Conservation (phyloP, 805 yeast species). For the Saturnispora saitoi region DNA sequence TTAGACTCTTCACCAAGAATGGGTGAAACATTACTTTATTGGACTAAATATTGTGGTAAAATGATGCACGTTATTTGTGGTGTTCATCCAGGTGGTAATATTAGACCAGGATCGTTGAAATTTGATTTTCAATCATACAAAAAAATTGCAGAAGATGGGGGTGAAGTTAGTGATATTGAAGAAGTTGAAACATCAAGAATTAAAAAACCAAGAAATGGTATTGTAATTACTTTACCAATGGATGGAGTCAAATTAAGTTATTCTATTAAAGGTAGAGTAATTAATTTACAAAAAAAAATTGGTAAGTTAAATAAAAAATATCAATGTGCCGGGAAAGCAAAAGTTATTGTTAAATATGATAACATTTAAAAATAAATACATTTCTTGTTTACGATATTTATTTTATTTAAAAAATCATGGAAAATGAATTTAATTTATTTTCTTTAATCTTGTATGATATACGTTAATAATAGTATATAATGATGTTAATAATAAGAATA, state of each 20-base stretch:
- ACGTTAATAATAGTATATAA: neutral
- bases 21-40: slow-evolving; percentile 47
- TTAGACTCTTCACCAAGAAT: slow-evolving; percentile 33
- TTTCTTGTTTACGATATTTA: no score
- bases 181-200: slow-evolving; percentile 8
- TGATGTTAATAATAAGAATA: slow-evolving; percentile 1
- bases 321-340: slow-evolving; percentile 39
- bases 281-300: slow-evolving; percentile 50
- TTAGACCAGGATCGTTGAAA: slow-evolving; percentile 48
- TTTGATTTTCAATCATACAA: slow-evolving; percentile 31
- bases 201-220: slow-evolving; percentile 18
- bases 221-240: slow-evolving; percentile 32
- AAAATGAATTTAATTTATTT: neutral
- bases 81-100: slow-evolving; percentile 74
- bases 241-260: slow-evolving; percentile 53
- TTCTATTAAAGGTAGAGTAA: slow-evolving; percentile 49
- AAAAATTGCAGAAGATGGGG: slow-evolving; percentile 13
- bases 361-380: slow-evolving; percentile 9
- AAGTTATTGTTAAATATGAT: slow-evolving; percentile 39
- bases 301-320: slow-evolving; percentile 44
- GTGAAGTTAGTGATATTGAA: slow-evolving; percentile 6
- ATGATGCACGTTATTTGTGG: slow-evolving; percentile 74
- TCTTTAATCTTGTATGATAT: neutral
- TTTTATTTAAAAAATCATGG: neutral
- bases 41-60: slow-evolving; percentile 67